A percentile compares a stretch with the other conserved stretches of the same genome.
phyloP scores from a whole-genome alignment of 495 filamentous ascomycete genomes.

The Aspergillus haitiensis region DNA sequence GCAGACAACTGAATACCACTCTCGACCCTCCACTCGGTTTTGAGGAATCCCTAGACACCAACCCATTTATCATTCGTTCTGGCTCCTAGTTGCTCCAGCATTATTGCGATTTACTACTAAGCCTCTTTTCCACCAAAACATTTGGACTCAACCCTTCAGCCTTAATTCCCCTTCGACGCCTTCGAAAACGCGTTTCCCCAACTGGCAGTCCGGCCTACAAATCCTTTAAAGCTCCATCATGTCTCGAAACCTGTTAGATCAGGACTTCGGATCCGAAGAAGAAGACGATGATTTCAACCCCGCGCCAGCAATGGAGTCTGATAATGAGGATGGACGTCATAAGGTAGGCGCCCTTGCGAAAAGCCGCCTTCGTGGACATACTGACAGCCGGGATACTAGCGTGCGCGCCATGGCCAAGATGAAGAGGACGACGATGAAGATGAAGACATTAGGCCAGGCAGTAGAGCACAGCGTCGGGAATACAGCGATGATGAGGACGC shows the following conservation, averaged over 20 bases:
- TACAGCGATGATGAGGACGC: conserved; percentile 51
- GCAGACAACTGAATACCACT: conserved; percentile 14
- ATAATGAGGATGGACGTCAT: conserved; percentile 55
- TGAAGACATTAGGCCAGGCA: conserved; percentile 39
- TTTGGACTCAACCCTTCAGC: no score
- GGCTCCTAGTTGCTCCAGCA: no score
- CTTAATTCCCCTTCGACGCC: no score
- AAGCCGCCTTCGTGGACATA: background rate
- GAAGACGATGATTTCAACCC: conserved; percentile 86
- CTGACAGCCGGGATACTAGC: conserved; percentile 28
- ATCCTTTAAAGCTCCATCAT: conserved; percentile 32
- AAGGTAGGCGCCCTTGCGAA: conserved; percentile 33
- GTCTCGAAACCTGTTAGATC: conserved; percentile 53
- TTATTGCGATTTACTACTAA: no score
- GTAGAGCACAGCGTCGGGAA: conserved; percentile 12
- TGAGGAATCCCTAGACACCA: no score
- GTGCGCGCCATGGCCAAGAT: conserved; percentile 48
- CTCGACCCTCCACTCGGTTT: background rate
- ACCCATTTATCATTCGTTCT: background rate
- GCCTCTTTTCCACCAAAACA: background rate
- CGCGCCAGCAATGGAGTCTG: conserved; percentile 63
- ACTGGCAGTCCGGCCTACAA: background rate
- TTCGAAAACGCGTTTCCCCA: background rate
- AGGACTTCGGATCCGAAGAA: conserved; percentile 68
- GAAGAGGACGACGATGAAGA: conserved; percentile 55